Evolutionary conservation across 75 land plant species (phyloP).

Genomic region (Selaginella moellendorffii): DNA sequence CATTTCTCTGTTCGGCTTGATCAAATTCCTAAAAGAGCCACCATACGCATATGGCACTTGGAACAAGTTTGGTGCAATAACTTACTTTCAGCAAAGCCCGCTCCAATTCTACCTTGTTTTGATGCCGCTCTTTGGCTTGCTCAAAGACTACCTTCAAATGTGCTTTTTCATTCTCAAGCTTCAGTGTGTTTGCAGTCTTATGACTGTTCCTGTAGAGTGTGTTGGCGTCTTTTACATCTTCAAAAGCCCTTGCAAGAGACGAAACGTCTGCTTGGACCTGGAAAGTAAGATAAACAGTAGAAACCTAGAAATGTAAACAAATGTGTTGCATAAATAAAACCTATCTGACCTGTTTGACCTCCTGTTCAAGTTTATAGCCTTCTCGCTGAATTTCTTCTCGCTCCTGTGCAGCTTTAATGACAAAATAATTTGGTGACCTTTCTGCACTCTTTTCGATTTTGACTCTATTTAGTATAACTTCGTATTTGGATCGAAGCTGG

Average conservation of each 20-base stretch:
- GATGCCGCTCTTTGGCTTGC: background rate
- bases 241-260: slow-evolving; percentile 9
- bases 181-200: slow-evolving; percentile 8
- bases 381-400: slow-evolving; percentile 19
- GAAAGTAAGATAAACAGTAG: too few species aligned
- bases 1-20: slow-evolving; percentile 4
- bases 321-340: too few species aligned
- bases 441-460: slow-evolving; percentile 16
- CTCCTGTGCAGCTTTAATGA: slow-evolving; percentile 13
- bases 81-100: slow-evolving; percentile 1
- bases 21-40: slow-evolving; percentile 12
- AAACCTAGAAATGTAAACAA: too few species aligned
- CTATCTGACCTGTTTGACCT: slow-evolving; percentile 15
- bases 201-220: slow-evolving; percentile 13
- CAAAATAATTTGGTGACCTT: slow-evolving; percentile 14
- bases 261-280: slow-evolving; percentile 12
- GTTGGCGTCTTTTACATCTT: slow-evolving; percentile 17
- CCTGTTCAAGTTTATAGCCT: slow-evolving; percentile 18
- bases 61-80: too few species aligned
- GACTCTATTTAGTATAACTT: slow-evolving; percentile 10
- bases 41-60: background rate
- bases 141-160: slow-evolving; percentile 5
- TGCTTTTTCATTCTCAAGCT: slow-evolving; percentile 9
- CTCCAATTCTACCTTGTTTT: slow-evolving; percentile 3
- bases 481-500: slow-evolving; percentile 29